A percentile compares a stretch with the other conserved stretches of the same genome.
Conservation (phyloP, 345 rosid genomes). For the Firmiana major region DNA sequence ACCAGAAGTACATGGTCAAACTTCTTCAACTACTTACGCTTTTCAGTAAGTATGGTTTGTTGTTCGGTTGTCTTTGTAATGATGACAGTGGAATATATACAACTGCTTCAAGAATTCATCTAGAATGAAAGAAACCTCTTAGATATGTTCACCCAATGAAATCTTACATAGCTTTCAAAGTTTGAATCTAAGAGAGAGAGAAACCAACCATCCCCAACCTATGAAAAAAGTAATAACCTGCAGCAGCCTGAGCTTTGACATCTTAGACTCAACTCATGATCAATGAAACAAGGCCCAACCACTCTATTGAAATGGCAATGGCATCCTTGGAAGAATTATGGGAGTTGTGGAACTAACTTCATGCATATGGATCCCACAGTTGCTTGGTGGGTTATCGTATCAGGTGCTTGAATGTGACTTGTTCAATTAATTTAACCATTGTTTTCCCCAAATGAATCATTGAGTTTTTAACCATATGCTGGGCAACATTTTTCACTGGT, state of each 20-base stretch:
- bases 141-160: not conserved
- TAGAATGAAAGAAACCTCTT: not conserved
- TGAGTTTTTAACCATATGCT: not conserved
- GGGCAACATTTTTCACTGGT: not conserved
- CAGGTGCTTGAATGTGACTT: not conserved
- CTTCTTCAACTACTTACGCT: not conserved
- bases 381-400: not conserved
- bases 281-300: not conserved
- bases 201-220: not conserved
- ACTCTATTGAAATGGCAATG: conserved; percentile 1
- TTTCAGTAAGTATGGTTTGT: conserved; percentile 4
- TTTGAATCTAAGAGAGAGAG: not conserved
- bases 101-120: not conserved
- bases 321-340: not conserved
- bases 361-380: not conserved
- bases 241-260: not conserved
- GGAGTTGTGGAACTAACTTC: not conserved
- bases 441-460: not conserved
- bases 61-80: conserved; percentile 6
- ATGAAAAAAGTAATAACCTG: not conserved
- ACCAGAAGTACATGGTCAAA: not conserved
- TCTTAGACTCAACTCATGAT: not conserved
- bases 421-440: not conserved
- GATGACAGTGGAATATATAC: not conserved
- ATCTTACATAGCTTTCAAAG: not conserved